Base-by-base conservation (phyloP, 768 basidiomycete species). In the Tulasnella sp. region DNA sequence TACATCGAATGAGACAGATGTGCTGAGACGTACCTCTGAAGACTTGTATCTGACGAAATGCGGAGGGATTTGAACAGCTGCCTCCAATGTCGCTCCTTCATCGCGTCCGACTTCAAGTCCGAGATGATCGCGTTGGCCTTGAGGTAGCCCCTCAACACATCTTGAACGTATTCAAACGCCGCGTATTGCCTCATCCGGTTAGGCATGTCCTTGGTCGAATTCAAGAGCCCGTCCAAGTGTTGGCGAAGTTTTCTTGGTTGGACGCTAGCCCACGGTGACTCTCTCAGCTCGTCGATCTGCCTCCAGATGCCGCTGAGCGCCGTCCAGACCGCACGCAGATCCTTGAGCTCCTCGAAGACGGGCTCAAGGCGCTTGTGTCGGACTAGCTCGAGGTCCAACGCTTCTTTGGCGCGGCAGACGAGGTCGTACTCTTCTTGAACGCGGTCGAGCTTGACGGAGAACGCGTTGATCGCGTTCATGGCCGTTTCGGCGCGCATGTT, bases 121-220 rank as follows among this genome's bases (percentile, higher is more conserved):
- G 90, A 90, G n/a, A 99, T 87, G 79, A 97, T 85, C 0, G 90
- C 82, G 82, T 99, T 99, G 45, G 93, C 91, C 84, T 97, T 99
- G 79, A 98, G 87, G 69, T 96, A 86, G 15, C 90, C 89, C 67
- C 92, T 88, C 74, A 99, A 86, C 29, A 91, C 88, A 58, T 99
- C 97, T 81, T 99, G 96, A 1, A 99, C 95, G 82, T 93, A 96
- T 86, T 99, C 97, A 81, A 98, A 99, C 0, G 97, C 97, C 11
- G 96, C 94, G 82, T 99, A 99, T 82, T 99, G 97, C 73, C 97
- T 89, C 97, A 99, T 99, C 78, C 96, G 87, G 45, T 94, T 97
- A 0, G 97, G 97, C 97, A 99, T 98, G 69, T 99, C 97, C 85
- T 96, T 94, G 31, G 97, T 98, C n/a, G 94, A 94, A 34, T 88